Base-by-base conservation (phyloP, 345 rosid genomes). In the Brassica incana region DNA sequence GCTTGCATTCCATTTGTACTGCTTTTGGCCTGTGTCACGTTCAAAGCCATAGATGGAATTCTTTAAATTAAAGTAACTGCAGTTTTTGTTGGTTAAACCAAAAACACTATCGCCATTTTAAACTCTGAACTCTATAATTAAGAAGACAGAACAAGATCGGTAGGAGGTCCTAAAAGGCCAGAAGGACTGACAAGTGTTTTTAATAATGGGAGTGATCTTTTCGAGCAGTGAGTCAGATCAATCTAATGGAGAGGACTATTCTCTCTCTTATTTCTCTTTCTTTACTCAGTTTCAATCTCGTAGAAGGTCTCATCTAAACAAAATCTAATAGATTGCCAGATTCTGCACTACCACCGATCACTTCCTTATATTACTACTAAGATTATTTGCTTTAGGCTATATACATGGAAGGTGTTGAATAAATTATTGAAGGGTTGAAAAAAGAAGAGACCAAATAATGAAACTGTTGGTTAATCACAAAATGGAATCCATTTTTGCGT, bases 151-250 rank as follows among this genome's bases (percentile, higher is more conserved):
- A 73, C 71, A 69, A 54, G 83, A 80, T 75, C 72, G 67, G 83
- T 74, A 35, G 38, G 38, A 35, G 38, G 38, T 35, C 38, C 38
- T 35, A 12, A 45, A n/a, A 45, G 52, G n/a, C 56, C 67, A 69
- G 69, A 80, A 75, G 54, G 67, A 67, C 76, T 54, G 83, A 80
- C 79, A 80, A 75, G 62, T 75, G 79, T 75, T 69, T 16, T 69
- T 71, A 80, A 80, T 75, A 75, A 75, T 80, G 83, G 75, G 83
- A 80, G 79, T 80, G 83, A 75, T 80, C 83, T 80, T 80, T 75
- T 64, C 62, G 76, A 75, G 83, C 72, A 75, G 76, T 75, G 83
- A 80, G 80, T 75, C 79, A 80, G 83, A 80, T 75, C 68, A 76
- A 80, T 80, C 79, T 8, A 75, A 73, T 61, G 82, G 74, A 79